Conservation (phyloP, 2,329 filamentous ascomycete species). For the Arthroderma uncinatum region DNA sequence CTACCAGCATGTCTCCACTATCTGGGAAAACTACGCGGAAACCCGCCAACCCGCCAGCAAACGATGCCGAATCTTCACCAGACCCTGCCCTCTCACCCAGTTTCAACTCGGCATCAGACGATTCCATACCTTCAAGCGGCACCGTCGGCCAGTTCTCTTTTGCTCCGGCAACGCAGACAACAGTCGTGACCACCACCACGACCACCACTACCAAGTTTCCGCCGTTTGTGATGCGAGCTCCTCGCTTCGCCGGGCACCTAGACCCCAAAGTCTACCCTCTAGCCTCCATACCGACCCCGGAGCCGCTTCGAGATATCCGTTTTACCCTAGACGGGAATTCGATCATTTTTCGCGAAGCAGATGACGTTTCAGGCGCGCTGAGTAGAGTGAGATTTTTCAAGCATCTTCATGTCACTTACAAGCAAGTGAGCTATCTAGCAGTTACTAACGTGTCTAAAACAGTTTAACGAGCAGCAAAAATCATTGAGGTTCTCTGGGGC, state of each 20-base stretch:
- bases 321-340: conserved; percentile 56
- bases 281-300: conserved; percentile 69
- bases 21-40: conserved; percentile 1
- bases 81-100: background rate
- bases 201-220: conserved; percentile 75
- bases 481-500: background rate
- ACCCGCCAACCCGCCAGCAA: background rate
- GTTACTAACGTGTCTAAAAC: background rate
- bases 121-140: background rate
- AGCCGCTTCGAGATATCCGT: conserved; percentile 62
- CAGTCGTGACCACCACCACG: conserved; percentile 76
- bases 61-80: background rate
- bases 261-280: conserved; percentile 87
- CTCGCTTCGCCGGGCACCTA: conserved; percentile 57
- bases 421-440: no score
- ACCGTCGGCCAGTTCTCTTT: conserved; percentile 51
- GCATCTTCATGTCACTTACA: background rate
- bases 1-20: background rate
- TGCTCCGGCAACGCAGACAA: conserved; percentile 53
- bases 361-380: conserved; percentile 44
- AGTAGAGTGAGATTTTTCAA: conserved; percentile 39
- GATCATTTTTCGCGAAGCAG: conserved; percentile 52
- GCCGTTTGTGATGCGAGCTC: conserved; percentile 66
- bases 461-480: conserved; percentile 1
- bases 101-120: conserved; percentile 3